phyloP scores from a whole-genome alignment of 2,329 filamentous ascomycete species.

The Cytospora piceae region DNA sequence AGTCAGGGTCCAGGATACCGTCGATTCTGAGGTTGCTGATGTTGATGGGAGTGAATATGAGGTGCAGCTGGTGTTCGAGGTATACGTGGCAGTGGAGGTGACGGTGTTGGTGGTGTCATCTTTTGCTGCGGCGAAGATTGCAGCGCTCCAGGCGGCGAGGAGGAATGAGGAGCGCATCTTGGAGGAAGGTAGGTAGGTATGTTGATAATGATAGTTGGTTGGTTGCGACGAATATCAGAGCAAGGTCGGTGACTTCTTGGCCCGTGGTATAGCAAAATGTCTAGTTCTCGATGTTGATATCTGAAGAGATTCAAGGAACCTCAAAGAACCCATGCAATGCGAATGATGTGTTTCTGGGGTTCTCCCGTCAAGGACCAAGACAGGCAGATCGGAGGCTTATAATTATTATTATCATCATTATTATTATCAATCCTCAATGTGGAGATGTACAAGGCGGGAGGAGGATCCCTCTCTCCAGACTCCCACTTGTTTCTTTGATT shows the following conservation, averaged over 20 bases:
- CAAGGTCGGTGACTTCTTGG: conserved; percentile 16
- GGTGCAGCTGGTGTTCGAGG: conserved; percentile 1
- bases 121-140: conserved; percentile 16
- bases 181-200: background rate
- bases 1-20: background rate
- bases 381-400: conserved; percentile 24
- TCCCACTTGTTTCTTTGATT: conserved; percentile 15
- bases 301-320: background rate
- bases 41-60: background rate
- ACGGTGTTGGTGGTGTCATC: conserved; percentile 6
- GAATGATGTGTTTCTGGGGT: conserved; percentile 1
- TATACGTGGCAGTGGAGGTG: background rate
- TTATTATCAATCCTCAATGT: conserved; percentile 19
- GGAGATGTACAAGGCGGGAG: conserved; percentile 8
- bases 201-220: background rate
- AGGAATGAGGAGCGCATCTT: conserved; percentile 24
- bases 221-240: background rate
- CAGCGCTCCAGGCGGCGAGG: conserved; percentile 21
- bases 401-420: background rate
- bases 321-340: background rate
- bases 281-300: background rate
- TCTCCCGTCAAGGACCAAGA: conserved; percentile 11
- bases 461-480: conserved; percentile 7
- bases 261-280: background rate
- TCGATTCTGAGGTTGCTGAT: background rate